A percentile compares a stretch with the other conserved stretches of the same genome.
These are phyloP conservation scores for Brettanomyces naardenensis DNA, from an alignment of 805 yeast species.

Conservation along the genomic window DNA sequence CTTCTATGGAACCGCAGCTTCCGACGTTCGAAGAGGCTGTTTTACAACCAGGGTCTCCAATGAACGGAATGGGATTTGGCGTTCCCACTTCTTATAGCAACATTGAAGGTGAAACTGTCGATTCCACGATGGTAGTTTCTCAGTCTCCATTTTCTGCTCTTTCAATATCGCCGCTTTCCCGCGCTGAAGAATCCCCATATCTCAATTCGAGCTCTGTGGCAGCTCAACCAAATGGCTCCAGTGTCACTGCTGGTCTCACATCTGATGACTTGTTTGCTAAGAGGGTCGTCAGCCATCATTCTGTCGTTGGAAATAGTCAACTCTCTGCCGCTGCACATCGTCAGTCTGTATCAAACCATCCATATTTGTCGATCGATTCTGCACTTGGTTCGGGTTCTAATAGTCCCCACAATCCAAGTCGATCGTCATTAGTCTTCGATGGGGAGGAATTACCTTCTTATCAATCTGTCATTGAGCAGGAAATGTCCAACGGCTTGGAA, in stretches of 20 bases:
- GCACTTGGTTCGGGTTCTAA: not conserved
- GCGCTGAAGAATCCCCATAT: not conserved
- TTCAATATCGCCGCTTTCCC: slow-evolving; percentile 12
- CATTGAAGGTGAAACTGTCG: slow-evolving; percentile 26
- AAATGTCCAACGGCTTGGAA: slow-evolving; percentile 11
- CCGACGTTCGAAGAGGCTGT: slow-evolving; percentile 66
- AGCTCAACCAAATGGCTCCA: slow-evolving; percentile 7
- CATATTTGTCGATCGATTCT: slow-evolving; percentile 1
- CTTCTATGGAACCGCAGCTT: slow-evolving; percentile 16
- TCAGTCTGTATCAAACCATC: not conserved
- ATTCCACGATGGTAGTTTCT: slow-evolving; percentile 23
- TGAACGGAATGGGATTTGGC: slow-evolving; percentile 29
- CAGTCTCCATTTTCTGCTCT: slow-evolving; percentile 31
- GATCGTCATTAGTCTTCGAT: slow-evolving; percentile 19
- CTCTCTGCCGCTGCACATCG: slow-evolving; percentile 2
- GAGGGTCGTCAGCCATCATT: slow-evolving; percentile 4
- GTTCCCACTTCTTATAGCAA: slow-evolving; percentile 20
- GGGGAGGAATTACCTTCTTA: slow-evolving; percentile 21
- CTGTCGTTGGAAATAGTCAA: not conserved
- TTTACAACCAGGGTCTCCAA: slow-evolving; percentile 40
- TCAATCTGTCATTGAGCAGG: slow-evolving; percentile 20
- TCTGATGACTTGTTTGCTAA: slow-evolving; percentile 7
- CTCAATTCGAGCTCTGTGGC: slow-evolving; percentile 17
- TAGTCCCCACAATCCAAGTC: slow-evolving; percentile 15
- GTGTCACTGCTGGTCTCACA: not conserved